A percentile compares a stretch with the other conserved stretches of the same genome.
Conservation (phyloP, 495 filamentous ascomycete species). For the Viridothelium virens region DNA sequence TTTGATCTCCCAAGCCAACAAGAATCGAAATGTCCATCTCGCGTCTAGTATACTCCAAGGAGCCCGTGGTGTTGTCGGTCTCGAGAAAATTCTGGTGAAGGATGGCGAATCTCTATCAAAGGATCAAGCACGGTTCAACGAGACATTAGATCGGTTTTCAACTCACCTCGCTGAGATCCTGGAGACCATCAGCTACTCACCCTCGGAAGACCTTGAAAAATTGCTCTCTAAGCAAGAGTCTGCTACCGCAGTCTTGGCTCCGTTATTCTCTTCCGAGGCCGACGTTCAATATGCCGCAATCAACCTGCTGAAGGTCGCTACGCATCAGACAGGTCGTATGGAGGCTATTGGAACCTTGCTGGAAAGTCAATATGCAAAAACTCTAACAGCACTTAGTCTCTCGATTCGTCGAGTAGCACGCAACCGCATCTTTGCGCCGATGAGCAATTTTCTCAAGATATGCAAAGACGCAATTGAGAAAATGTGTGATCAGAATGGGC, state of each 20-base stretch:
- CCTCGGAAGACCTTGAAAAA: constrained; percentile 50
- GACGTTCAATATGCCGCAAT: constrained; percentile 65
- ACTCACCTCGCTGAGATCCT: constrained; percentile 63
- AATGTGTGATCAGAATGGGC: constrained; percentile 75
- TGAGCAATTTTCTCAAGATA: constrained; percentile 62
- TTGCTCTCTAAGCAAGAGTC: constrained; percentile 57
- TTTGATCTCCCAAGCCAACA: constrained; percentile 58
- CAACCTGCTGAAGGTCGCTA: constrained; percentile 71
- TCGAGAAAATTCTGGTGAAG: constrained; percentile 61
- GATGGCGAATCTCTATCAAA: constrained; percentile 42
- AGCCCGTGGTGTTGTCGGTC: constrained; percentile 55
- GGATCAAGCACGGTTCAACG: constrained; percentile 63
- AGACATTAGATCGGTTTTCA: constrained; percentile 59
- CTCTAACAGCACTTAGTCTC: constrained; percentile 53
- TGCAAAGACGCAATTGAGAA: constrained; percentile 68
- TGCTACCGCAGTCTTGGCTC: constrained; percentile 57
- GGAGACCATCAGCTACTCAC: constrained; percentile 68
- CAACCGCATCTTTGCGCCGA: constrained; percentile 56
- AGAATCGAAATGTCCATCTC: constrained; percentile 53
- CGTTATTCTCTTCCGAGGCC: constrained; percentile 61
- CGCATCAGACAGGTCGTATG: constrained; percentile 57
- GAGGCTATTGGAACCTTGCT: constrained; percentile 70
- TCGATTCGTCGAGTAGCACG: constrained; percentile 49
- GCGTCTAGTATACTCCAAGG: constrained; percentile 66
- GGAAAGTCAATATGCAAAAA: constrained; percentile 53